Base-by-base conservation (phyloP, 345 rosid genomes). In the Populus alba region DNA sequence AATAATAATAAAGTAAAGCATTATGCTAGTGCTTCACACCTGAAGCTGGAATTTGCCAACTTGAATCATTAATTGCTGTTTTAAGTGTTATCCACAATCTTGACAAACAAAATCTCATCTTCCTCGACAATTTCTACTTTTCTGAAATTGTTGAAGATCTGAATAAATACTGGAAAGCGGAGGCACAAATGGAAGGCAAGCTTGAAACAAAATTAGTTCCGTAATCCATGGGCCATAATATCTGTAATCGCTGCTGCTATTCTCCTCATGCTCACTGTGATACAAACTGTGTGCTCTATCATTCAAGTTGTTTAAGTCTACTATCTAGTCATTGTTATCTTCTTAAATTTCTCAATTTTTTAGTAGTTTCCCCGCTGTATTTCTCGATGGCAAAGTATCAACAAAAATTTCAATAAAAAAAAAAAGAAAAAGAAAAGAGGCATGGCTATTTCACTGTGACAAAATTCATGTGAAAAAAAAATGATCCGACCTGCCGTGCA, bases 41-140 rank as follows among this genome's bases (percentile, higher is more conserved):
- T 85, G 97, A 88, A 81, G 86, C 81, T 68, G 97, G 94, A 38
- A 87, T 49, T 43, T 83, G 38, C 69, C 87, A 70, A 78, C 80
- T 81, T 79, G 89, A 81, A 5, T 79, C 85, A 82, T 95, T 95
- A 82, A 91, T 62, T 25, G 27, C 27, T 1, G 27, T 27, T 27
- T 27, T 1, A 27, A 27, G n/a, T n/a, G n/a, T n/a, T n/a, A n/a
- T n/a, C n/a, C n/a, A n/a, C n/a, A n/a, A n/a, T n/a, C n/a, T n/a
- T n/a, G n/a, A n/a, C n/a, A n/a, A n/a, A n/a, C n/a, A n/a, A n/a
- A n/a, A n/a, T n/a, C n/a, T n/a, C n/a, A n/a, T n/a, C n/a, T n/a
- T n/a, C n/a, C 82, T 87, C 79, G 1, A 27, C 29, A 27, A 27
- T 27, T 27, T 27, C 27, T 27, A 27, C 27, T 27, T 39, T 39